phyloP scores from a whole-genome alignment of 495 filamentous ascomycete genomes.

The Daldinia grandis region DNA sequence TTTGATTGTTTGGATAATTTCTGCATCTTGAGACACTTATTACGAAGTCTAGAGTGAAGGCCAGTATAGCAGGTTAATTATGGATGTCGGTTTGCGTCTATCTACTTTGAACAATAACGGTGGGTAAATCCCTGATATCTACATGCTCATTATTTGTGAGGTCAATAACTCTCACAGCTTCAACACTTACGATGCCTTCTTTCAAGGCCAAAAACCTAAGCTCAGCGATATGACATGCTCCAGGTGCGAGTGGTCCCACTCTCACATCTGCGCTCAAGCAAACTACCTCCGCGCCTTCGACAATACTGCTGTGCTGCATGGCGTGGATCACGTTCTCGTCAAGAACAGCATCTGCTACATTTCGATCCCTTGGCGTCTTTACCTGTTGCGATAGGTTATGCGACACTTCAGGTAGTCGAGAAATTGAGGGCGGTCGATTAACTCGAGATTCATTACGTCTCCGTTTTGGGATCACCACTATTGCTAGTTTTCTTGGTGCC shows the following conservation, averaged over 20 bases:
- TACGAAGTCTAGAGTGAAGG: not conserved
- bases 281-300: conserved; percentile 78
- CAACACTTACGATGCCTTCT: conserved; percentile 77
- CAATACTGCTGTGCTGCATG: conserved; percentile 75
- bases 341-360: conserved; percentile 77
- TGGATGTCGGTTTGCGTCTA: conserved; percentile 18
- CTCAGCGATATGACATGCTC: conserved; percentile 81
- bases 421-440: conserved; percentile 60
- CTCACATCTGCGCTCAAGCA: conserved; percentile 85
- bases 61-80: not conserved
- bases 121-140: conserved; percentile 82
- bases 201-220: conserved; percentile 80
- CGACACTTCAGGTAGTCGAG: conserved; percentile 31
- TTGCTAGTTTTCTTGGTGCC: conserved; percentile 74
- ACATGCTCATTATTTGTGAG: conserved; percentile 80
- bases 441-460: conserved; percentile 72
- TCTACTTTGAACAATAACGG: conserved; percentile 65
- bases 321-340: conserved; percentile 87
- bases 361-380: conserved; percentile 35
- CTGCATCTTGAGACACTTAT: not conserved
- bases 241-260: conserved; percentile 78
- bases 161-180: conserved; percentile 85
- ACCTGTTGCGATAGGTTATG: conserved; percentile 24
- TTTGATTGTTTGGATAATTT: too few relatives aligned
- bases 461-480: conserved; percentile 82